These are phyloP conservation scores for Otatea glauca DNA, from an alignment of 176 grass and related monocot genomes.

Conservation along the genomic window DNA sequence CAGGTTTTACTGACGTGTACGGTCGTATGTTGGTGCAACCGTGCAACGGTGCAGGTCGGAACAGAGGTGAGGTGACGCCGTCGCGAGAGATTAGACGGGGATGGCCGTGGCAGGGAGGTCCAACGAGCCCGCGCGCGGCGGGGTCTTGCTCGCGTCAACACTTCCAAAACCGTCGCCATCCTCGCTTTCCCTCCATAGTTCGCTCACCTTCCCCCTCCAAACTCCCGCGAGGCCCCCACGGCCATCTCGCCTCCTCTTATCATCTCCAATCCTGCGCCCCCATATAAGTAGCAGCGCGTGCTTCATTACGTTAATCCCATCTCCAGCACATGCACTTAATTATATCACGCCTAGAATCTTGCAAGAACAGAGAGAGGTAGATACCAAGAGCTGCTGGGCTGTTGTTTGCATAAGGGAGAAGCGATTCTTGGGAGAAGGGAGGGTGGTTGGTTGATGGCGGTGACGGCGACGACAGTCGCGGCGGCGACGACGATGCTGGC, in stretches of 20 bases:
- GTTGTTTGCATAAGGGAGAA: background rate
- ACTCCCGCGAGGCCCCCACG: conserved; percentile 23
- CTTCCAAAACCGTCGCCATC: conserved; percentile 65
- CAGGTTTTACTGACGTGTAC: background rate
- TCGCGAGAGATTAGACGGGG: conserved; percentile 38
- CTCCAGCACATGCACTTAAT: background rate
- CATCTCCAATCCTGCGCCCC: conserved; percentile 16
- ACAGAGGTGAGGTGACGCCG: conserved; percentile 39
- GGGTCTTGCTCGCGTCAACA: conserved; percentile 36
- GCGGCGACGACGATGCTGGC: conserved; percentile 61
- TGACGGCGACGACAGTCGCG: conserved; percentile 58
- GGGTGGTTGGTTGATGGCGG: conserved; percentile 27
- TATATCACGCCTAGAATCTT: conserved; percentile 30
- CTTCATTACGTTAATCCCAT: conserved; percentile 34
- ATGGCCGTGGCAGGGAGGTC: conserved; percentile 36
- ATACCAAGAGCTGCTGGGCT: conserved; percentile 13
- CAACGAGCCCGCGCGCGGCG: background rate
- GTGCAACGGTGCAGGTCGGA: background rate
- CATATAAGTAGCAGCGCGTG: conserved; percentile 51
- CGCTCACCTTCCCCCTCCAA: conserved; percentile 52
- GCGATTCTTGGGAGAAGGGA: conserved; percentile 15
- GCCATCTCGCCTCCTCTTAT: conserved; percentile 24
- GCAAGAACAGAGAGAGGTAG: background rate
- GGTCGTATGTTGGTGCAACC: conserved; percentile 34
- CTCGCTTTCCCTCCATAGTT: conserved; percentile 40